A percentile compares a stretch with the other conserved stretches of the same genome.
phyloP scores from a whole-genome alignment of 352 stramenopile genomes.

The Phytophthora foliorum region DNA sequence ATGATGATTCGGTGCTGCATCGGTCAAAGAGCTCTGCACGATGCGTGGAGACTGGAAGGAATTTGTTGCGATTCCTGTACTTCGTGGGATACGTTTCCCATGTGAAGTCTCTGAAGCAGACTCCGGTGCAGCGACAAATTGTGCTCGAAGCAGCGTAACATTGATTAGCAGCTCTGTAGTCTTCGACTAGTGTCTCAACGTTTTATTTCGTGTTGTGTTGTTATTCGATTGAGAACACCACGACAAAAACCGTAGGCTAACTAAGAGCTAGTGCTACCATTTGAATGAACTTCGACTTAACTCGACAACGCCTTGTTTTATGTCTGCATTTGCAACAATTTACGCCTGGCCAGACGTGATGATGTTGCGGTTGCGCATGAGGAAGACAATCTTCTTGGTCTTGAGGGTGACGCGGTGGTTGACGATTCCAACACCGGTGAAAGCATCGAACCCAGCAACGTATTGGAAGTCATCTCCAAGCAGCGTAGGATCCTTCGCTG shows the following conservation, averaged over 20 bases:
- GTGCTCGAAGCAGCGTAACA: constrained; percentile 4
- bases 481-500: constrained; percentile 43
- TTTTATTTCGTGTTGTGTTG: neutral
- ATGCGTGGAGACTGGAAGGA: constrained; percentile 44
- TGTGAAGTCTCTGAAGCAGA: constrained; percentile 31
- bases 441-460: constrained; percentile 56
- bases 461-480: constrained; percentile 59
- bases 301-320: neutral
- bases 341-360: constrained; percentile 1
- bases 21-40: constrained; percentile 13
- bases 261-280: neutral
- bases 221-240: neutral
- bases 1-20: neutral
- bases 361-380: constrained; percentile 60
- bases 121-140: neutral
- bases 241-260: neutral
- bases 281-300: neutral
- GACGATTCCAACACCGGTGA: constrained; percentile 50
- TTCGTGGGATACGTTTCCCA: constrained; percentile 55
- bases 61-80: constrained; percentile 65
- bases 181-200: neutral
- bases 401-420: constrained; percentile 53
- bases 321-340: neutral
- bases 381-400: constrained; percentile 59
- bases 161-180: neutral